Evolutionary conservation across 2,329 filamentous ascomycete genomes (phyloP), one percentile per base, ranked within the genome.

Genomic region (Aschersonia sp.): DNA sequence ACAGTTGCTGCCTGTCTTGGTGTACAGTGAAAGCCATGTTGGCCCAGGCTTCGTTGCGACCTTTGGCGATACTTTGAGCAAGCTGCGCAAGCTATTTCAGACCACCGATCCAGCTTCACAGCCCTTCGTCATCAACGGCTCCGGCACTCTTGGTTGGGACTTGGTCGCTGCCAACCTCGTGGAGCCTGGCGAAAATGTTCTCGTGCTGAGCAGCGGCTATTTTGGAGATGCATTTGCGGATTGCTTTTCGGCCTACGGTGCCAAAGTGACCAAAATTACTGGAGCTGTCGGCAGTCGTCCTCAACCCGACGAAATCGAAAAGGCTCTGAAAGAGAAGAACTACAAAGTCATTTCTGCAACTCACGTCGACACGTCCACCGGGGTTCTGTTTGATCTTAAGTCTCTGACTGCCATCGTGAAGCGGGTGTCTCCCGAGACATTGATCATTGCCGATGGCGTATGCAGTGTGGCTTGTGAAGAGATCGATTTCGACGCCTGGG

Each of bases 391-490:
- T 60, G 89, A 97, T 64, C 78, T 97, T 58, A 83, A 94, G 72
- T 72, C 80, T 49, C 71, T 98, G 49, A 80, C 87, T 35, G 85
- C 89, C 60, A 71, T 94, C 45, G 85, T 97, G 46, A 85, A 85
- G 63, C 76, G 77, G 47, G 86, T 96, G 53, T 94, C 87, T 52
- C 92, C 92, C 0, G 82, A 95, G 46, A 98, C 92, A 1, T 74
- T 98, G 48, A 70, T 98, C 51, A 77, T 97, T 46, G 90, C 96
- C 48, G 92, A 98, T 62, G 92, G 90, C 53, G 92, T 98, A 45
- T 98, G 92, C 79, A 94, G 87, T 65, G 89, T 98, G 47, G 92
- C 89, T 44, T 88, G 83, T 57, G 92, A 98, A 68, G 89, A 97
- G 69, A 90, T 98, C 57, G 81, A 83, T 43, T 98, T 98, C 64